These are phyloP conservation scores for Elongisporangium undulatum DNA, from an alignment of 352 stramenopile genomes.

Conservation along the genomic window DNA sequence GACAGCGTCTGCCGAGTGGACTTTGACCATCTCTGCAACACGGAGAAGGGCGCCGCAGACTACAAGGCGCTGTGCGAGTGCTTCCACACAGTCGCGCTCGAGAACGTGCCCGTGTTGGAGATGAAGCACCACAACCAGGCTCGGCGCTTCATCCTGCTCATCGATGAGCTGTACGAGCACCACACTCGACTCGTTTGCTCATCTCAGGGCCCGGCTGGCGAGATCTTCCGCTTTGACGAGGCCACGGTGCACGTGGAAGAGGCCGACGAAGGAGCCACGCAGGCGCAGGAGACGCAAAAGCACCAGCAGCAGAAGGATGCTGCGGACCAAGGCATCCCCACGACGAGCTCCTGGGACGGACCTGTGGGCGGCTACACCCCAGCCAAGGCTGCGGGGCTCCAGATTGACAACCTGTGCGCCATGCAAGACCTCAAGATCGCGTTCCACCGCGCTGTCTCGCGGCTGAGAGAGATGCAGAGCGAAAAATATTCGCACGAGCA, in stretches of 20 bases:
- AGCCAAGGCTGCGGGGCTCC: constrained; percentile 46
- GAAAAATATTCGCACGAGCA: constrained; percentile 59
- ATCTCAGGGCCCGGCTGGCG: constrained; percentile 25
- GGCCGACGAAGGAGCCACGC: not conserved
- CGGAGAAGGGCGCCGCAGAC: constrained; percentile 92
- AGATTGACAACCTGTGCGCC: constrained; percentile 60
- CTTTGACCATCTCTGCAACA: constrained; percentile 94
- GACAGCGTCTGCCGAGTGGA: constrained; percentile 64
- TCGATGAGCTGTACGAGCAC: constrained; percentile 97
- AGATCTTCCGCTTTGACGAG: constrained; percentile 77
- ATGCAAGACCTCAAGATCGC: constrained; percentile 72
- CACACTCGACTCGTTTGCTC: constrained; percentile 55
- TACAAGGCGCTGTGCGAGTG: constrained; percentile 92
- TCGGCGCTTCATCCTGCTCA: constrained; percentile 95
- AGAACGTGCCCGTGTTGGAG: constrained; percentile 82
- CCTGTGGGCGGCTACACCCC: constrained; percentile 53
- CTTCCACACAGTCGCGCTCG: constrained; percentile 91
- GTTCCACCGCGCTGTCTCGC: constrained; percentile 74
- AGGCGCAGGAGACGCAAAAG: constrained; percentile 17
- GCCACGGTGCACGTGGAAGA: constrained; percentile 26
- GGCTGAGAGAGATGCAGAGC: constrained; percentile 86
- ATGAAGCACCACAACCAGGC: constrained; percentile 89
- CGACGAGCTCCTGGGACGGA: constrained; percentile 63
- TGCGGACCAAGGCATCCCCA: constrained; percentile 39
- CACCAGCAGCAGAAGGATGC: constrained; percentile 40